phyloP scores from a whole-genome alignment of 495 filamentous ascomycete genomes.

The Lindgomyces ingoldianus region DNA sequence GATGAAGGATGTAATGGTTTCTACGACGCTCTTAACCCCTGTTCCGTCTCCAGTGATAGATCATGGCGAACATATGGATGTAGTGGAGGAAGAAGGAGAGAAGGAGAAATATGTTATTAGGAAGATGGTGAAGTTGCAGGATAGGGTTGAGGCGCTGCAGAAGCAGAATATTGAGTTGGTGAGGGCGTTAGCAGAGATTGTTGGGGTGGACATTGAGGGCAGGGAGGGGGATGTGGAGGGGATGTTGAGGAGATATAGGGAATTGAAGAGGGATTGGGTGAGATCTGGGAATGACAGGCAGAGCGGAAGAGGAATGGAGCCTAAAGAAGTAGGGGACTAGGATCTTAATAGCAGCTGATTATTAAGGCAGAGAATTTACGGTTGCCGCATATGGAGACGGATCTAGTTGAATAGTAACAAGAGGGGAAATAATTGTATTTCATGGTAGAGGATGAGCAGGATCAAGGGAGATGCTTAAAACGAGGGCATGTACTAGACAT shows the following conservation, averaged over 20 bases:
- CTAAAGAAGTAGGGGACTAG: background rate
- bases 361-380: too few species aligned
- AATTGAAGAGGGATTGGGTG: background rate
- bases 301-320: too few species aligned
- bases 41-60: too few species aligned
- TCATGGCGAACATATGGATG: too few species aligned
- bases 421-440: too few species aligned
- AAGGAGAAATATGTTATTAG: background rate
- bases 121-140: background rate
- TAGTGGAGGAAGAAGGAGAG: background rate
- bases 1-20: background rate
- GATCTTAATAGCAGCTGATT: too few species aligned
- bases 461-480: background rate
- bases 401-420: too few species aligned
- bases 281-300: background rate
- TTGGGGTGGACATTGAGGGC: slow-evolving; percentile 10
- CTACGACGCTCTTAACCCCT: too few species aligned
- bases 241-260: background rate
- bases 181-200: background rate
- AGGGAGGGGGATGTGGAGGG: slow-evolving; percentile 13
- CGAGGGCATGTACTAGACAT: too few species aligned
- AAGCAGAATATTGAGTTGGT: slow-evolving; percentile 1
- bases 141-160: background rate
- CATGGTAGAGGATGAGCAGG: background rate
- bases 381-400: too few species aligned